These are phyloP conservation scores for Fomitopsis schrenkii DNA, from an alignment of 1,284 basidiomycete species.

Conservation along the genomic window DNA sequence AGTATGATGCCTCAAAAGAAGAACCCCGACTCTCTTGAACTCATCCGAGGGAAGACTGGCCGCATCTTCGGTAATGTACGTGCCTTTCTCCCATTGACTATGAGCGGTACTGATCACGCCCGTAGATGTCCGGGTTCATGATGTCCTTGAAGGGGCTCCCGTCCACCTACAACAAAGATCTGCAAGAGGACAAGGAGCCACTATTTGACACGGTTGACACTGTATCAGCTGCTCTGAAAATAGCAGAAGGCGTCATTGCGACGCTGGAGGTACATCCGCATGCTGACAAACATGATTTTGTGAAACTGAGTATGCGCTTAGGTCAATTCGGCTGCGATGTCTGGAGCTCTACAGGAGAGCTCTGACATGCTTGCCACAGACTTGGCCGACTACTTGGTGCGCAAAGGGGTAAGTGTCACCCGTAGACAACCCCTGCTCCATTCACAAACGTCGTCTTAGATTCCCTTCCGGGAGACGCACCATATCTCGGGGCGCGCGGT, in stretches of 20 bases:
- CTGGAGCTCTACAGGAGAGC: constrained; percentile 66
- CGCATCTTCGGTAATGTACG: constrained; percentile 89
- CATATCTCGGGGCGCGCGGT: constrained; percentile 97
- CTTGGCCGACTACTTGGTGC: constrained; percentile 95
- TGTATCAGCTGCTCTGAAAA: constrained; percentile 84
- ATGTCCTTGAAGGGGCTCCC: constrained; percentile 98
- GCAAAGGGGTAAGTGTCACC: constrained; percentile 79
- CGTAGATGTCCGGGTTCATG: constrained; percentile 94
- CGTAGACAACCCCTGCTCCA: constrained; percentile 1
- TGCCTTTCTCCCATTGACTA: background rate
- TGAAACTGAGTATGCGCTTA: constrained; percentile 25
- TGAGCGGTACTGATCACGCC: constrained; percentile 2
- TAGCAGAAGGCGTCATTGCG: constrained; percentile 91
- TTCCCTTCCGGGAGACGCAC: constrained; percentile 97
- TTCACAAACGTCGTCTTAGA: constrained; percentile 32
- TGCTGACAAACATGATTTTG: constrained; percentile 2
- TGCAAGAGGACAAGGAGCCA: constrained; percentile 99
- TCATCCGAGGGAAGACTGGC: constrained; percentile 93
- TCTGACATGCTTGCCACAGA: constrained; percentile 98
- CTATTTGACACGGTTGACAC: constrained; percentile 94
- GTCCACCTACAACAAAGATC: constrained; percentile 98
- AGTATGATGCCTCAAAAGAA: constrained; percentile 99
- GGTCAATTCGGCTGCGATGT: constrained; percentile 91
- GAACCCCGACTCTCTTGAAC: constrained; percentile 95
- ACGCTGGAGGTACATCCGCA: constrained; percentile 67